A percentile compares a stretch with the other conserved stretches of the same genome.
These are phyloP conservation scores for Cryoendolithus antarcticus DNA, from an alignment of 2,329 filamentous ascomycete species.

Conservation along the genomic window DNA sequence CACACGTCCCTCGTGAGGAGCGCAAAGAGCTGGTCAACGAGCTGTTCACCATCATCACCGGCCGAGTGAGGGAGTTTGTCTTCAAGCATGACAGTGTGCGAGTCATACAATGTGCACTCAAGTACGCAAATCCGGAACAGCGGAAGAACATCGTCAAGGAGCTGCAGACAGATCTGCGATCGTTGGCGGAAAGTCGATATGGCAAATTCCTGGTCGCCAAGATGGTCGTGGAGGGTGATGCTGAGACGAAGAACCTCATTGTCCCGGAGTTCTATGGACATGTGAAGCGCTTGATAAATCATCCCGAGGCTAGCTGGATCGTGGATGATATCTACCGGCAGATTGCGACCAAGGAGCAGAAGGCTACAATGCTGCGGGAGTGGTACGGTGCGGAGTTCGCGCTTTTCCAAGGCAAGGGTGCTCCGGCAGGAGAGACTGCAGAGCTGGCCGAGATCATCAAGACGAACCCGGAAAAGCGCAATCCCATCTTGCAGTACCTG, in stretches of 20 bases:
- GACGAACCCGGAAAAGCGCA: constrained; percentile 70
- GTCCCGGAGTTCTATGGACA: constrained; percentile 92
- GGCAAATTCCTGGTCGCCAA: constrained; percentile 97
- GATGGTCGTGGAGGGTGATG: constrained; percentile 81
- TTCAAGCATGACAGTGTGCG: constrained; percentile 98
- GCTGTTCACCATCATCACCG: constrained; percentile 82
- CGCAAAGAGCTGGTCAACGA: constrained; percentile 76
- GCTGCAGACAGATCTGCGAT: constrained; percentile 69
- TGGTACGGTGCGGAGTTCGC: constrained; percentile 96
- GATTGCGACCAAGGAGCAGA: constrained; percentile 75
- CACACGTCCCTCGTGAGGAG: constrained; percentile 82
- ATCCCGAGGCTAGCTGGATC: constrained; percentile 94
- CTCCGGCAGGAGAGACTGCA: constrained; percentile 28
- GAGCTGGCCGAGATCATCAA: constrained; percentile 67
- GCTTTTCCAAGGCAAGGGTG: constrained; percentile 56
- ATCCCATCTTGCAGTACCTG: constrained; percentile 74
- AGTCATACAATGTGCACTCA: constrained; percentile 90
- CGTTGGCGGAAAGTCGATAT: constrained; percentile 86
- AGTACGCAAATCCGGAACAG: constrained; percentile 80
- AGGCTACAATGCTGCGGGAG: constrained; percentile 71
- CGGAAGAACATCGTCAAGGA: constrained; percentile 77
- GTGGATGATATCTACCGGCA: constrained; percentile 91
- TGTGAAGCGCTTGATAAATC: constrained; percentile 85
- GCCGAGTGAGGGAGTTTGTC: constrained; percentile 85
- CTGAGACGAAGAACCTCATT: constrained; percentile 75